These are phyloP conservation scores for Aspergillus sclerotioniger DNA, from an alignment of 495 filamentous ascomycete genomes.

Conservation along the genomic window DNA sequence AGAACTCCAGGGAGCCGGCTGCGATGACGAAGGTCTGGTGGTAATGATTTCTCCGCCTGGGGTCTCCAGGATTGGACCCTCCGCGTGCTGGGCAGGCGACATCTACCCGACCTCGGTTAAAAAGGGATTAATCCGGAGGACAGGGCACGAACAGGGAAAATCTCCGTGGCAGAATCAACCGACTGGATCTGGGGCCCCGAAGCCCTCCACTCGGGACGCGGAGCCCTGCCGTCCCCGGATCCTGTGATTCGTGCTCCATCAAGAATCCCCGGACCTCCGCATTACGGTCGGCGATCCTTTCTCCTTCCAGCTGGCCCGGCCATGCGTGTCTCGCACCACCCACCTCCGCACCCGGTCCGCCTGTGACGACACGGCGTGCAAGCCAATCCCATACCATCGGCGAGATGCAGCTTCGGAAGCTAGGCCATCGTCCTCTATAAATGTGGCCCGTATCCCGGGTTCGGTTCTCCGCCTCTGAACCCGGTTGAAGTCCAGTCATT, in stretches of 20 bases:
- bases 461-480: conserved; percentile 1
- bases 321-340: conserved; percentile 7
- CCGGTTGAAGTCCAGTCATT: background rate
- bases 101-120: conserved; percentile 6
- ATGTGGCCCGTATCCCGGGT: background rate
- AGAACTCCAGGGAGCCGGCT: too few species aligned
- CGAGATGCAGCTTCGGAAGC: background rate
- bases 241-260: conserved; percentile 1
- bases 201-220: background rate
- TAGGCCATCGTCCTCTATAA: background rate
- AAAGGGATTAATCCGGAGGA: background rate
- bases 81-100: background rate
- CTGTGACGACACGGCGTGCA: background rate
- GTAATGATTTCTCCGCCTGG: background rate
- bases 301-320: background rate
- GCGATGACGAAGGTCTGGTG: too few species aligned
- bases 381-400: background rate
- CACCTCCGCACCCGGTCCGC: background rate
- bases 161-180: conserved; percentile 6
- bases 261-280: conserved; percentile 6
- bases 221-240: background rate
- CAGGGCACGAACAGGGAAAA: conserved; percentile 2
- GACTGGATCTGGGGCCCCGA: background rate
- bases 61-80: background rate
- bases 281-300: background rate